Conservation (phyloP, 2,329 filamentous ascomycete species). For the Sporothrix protearum region DNA sequence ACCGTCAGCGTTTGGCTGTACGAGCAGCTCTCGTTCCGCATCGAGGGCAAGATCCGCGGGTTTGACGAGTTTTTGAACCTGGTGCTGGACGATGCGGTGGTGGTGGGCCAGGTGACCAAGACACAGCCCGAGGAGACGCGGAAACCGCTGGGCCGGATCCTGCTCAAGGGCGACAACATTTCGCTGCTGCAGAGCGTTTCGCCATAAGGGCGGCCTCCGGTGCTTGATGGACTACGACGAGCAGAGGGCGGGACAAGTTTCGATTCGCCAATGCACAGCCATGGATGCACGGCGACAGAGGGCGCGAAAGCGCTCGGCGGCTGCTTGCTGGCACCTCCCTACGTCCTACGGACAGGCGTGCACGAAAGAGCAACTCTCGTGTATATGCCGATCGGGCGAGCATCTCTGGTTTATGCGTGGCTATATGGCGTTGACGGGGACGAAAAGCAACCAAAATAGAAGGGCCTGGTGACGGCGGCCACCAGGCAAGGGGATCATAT, state of each 20-base stretch:
- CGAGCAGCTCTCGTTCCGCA: conserved; percentile 88
- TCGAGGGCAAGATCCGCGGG: conserved; percentile 93
- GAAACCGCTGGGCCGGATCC: conserved; percentile 71
- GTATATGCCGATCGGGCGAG: background rate
- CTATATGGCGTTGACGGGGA: background rate
- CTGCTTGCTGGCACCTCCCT: no score
- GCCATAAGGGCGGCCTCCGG: conserved; percentile 15
- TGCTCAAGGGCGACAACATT: conserved; percentile 86
- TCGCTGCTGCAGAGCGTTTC: conserved; percentile 66
- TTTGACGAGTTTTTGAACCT: conserved; percentile 99
- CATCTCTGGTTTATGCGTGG: no score
- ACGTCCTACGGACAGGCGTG: no score
- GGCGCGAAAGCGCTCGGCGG: background rate
- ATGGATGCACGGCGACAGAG: background rate
- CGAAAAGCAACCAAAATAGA: background rate
- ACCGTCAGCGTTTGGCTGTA: conserved; percentile 95
- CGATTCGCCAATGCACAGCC: background rate
- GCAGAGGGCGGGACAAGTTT: background rate
- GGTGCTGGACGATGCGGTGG: conserved; percentile 84
- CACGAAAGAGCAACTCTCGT: background rate
- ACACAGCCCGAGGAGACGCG: conserved; percentile 70
- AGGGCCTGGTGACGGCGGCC: background rate
- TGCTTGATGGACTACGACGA: background rate
- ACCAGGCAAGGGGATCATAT: background rate
- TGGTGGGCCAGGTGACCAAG: conserved; percentile 83